A percentile compares a stretch with the other conserved stretches of the same genome.
phyloP scores from a whole-genome alignment of 2,329 filamentous ascomycete genomes.

The Trichoderma atrobrunneum region DNA sequence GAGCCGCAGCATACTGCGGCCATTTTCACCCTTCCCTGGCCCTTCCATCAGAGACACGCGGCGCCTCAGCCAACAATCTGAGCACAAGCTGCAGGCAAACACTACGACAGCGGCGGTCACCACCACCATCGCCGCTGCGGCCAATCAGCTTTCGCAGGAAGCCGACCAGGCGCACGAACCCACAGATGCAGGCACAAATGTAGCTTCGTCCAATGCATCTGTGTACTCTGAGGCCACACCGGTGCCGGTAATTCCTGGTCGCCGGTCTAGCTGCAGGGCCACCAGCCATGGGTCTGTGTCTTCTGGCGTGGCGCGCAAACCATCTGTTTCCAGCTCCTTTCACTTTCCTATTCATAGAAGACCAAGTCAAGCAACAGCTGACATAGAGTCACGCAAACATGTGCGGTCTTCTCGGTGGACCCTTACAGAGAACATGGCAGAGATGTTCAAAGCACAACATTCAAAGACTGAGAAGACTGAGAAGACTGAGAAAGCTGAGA shows the following conservation, averaged over 20 bases:
- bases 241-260: conserved; percentile 2
- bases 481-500: conserved; percentile 51
- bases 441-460: conserved; percentile 54
- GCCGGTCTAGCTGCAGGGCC: conserved; percentile 1
- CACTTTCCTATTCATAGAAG: conserved; percentile 34
- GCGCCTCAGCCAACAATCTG: conserved; percentile 6
- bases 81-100: conserved; percentile 8
- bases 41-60: not conserved
- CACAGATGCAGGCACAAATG: conserved; percentile 1
- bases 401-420: conserved; percentile 45
- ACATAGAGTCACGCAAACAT: conserved; percentile 20
- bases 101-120: not conserved
- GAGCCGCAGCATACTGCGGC: conserved; percentile 5
- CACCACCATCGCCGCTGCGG: not conserved
- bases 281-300: conserved; percentile 16
- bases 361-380: conserved; percentile 10
- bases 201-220: conserved; percentile 3
- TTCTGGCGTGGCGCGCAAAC: conserved; percentile 26
- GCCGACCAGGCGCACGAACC: conserved; percentile 16
- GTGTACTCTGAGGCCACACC: conserved; percentile 2
- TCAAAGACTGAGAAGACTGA: conserved; percentile 57
- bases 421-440: conserved; percentile 55
- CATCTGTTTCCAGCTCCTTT: conserved; percentile 39
- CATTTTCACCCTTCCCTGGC: conserved; percentile 13
- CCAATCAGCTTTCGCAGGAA: conserved; percentile 5